Evolutionary conservation across 2,329 filamentous ascomycete species (phyloP), one percentile per base, ranked within the genome.

Genomic region (Talaromyces albobiverticillius): DNA sequence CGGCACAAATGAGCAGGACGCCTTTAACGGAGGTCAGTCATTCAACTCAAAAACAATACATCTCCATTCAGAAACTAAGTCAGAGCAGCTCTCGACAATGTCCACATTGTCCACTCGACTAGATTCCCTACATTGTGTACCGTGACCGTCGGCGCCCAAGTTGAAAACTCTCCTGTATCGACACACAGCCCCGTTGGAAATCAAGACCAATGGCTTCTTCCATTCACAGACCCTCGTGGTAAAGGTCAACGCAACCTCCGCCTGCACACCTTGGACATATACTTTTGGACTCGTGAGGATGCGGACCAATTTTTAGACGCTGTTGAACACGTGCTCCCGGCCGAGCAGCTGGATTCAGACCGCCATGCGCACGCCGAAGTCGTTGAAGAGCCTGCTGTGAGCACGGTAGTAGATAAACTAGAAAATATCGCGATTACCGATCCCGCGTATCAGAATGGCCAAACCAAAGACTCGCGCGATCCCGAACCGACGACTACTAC

Each of bases 271-370:
- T 54, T 86, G 16, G 83, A 87, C 60, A 66, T 86, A 16, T 87
- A 87, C 61, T 80, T 86, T 61, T 87, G 84, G 84, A 84, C 79
- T 2, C 64, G 75, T 49, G 79, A 82, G 13, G 83, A 86, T 67
- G 79, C 81, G 0, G 74, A 71, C 41, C 71, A 79, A 41, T 81
- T 86, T 53, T 61, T 84, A 10, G 74, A 80, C 54, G 72, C 76
- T 7, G 57, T 67, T 13, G 65, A 68, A 34, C 67, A 59, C 31
- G 53, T 76, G 18, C 61, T 78, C 14, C 58, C 67, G 3, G 63
- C 56, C 3, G 50, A 62, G 5, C 76, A 79, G 53, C 57, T 85
- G 8, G 79, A 80, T 57, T 74, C 81, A 1, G 66, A 82, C 51
- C 75, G 81, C 38, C 47, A 40, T 14, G n/a, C 34, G 1, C 64